These are phyloP conservation scores for Hansenula sp. DNA, from an alignment of 1,139 yeast genomes.

Conservation along the genomic window DNA sequence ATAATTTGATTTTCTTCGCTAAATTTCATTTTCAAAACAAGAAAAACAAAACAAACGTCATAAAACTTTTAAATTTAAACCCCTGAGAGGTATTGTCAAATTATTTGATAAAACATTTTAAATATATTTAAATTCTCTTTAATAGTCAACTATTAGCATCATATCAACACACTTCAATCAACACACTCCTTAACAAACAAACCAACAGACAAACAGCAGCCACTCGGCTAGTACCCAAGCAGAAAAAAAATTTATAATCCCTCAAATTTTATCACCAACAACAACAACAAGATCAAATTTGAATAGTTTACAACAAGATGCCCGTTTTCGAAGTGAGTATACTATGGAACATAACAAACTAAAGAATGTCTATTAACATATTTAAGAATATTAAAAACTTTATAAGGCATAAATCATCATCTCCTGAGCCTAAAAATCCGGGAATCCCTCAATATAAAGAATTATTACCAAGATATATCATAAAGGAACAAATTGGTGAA, in stretches of 20 bases:
- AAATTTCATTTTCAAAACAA: too few relatives aligned
- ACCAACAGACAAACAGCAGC: neutral
- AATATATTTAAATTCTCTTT: too few relatives aligned
- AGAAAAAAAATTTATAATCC: neutral
- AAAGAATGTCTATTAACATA: neutral
- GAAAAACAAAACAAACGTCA: too few relatives aligned
- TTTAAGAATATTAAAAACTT: slow-evolving; percentile 16
- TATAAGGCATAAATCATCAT: slow-evolving; percentile 6
- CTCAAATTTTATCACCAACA: neutral
- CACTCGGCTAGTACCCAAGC: neutral
- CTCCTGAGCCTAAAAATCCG: neutral
- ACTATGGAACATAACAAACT: neutral
- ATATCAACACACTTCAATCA: neutral
- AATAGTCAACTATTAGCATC: too few relatives aligned
- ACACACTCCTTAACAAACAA: neutral
- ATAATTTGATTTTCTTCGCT: too few relatives aligned
- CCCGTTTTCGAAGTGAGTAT: slow-evolving; percentile 17
- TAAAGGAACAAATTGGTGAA: slow-evolving; percentile 53
- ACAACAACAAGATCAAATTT: neutral
- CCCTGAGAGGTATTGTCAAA: too few relatives aligned
- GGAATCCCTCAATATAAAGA: slow-evolving; percentile 14
- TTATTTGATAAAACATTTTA: too few relatives aligned
- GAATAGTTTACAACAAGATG: neutral
- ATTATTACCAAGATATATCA: slow-evolving; percentile 22
- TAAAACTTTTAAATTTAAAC: too few relatives aligned